Evolutionary conservation across 2,329 filamentous ascomycete genomes (phyloP).

Genomic region (Aspergillus ustus): DNA sequence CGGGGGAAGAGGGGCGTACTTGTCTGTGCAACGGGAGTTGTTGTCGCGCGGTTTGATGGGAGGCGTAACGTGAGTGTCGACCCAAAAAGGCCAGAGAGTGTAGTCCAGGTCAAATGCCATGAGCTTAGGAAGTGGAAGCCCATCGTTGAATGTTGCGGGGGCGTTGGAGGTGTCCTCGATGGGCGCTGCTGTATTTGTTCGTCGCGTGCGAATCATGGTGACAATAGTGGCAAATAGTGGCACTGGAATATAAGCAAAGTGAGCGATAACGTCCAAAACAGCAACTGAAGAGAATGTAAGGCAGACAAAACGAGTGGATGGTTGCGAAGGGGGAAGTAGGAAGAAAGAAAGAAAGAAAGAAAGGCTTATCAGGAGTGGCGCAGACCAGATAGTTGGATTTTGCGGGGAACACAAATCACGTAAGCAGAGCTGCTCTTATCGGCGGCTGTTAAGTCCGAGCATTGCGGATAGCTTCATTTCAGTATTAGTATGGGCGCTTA

Average conservation of each 20-base stretch:
- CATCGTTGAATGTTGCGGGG: slow-evolving; percentile 65
- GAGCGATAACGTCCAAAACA: background rate
- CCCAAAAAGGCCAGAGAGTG: slow-evolving; percentile 99
- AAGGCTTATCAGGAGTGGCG: background rate
- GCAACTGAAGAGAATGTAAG: background rate
- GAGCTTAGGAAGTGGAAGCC: slow-evolving; percentile 76
- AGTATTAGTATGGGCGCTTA: background rate
- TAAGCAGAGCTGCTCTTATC: background rate
- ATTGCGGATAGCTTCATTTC: background rate
- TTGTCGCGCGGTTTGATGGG: slow-evolving; percentile 69
- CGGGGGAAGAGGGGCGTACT: slow-evolving; percentile 32
- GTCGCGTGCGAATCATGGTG: slow-evolving; percentile 40
- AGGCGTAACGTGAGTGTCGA: slow-evolving; percentile 85
- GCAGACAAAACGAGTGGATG: background rate
- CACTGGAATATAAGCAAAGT: background rate
- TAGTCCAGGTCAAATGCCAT: slow-evolving; percentile 97
- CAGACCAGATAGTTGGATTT: background rate
- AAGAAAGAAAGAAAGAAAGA: background rate
- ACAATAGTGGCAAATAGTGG: background rate
- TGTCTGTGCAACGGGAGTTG: slow-evolving; percentile 50
- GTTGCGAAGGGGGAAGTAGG: background rate
- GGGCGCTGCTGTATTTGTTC: slow-evolving; percentile 38
- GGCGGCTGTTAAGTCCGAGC: no score
- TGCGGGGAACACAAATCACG: slow-evolving; percentile 11
- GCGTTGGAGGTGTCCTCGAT: slow-evolving; percentile 43